phyloP scores from a whole-genome alignment of 345 rosid species.

The Erysimum cheiranthoides region DNA sequence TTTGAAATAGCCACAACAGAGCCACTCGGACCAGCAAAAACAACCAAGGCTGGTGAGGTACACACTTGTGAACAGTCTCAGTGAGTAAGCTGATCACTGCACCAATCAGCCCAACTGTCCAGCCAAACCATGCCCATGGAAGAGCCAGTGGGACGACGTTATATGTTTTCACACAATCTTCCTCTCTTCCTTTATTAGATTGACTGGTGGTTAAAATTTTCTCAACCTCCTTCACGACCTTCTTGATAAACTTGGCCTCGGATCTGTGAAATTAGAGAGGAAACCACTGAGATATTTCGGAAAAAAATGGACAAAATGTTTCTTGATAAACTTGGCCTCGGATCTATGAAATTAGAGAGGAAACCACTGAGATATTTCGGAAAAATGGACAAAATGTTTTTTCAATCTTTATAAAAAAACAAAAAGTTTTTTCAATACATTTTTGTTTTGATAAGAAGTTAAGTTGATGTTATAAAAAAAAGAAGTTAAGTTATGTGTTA shows the following conservation, averaged over 20 bases:
- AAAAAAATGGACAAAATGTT: no score
- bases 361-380: no score
- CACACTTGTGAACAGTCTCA: neutral
- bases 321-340: no score
- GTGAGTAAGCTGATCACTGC: neutral
- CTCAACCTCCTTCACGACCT: neutral
- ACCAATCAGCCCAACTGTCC: neutral
- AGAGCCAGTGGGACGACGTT: neutral
- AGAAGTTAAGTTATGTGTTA: no score
- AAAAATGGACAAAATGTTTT: no score
- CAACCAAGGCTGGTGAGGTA: neutral
- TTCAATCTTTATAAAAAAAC: no score
- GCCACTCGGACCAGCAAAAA: neutral
- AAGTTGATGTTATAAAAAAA: no score
- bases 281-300: no score
- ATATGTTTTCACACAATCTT: neutral
- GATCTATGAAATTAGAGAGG: no score
- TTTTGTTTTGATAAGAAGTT: no score
- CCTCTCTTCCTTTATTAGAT: neutral
- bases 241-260: constrained; percentile 14
- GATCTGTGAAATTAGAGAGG: neutral
- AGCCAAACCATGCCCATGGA: neutral
- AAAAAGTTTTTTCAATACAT: no score
- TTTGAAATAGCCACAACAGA: neutral
- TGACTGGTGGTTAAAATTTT: neutral